Evolutionary conservation across 2,329 filamentous ascomycete genomes (phyloP).

Genomic region (Aspergillus cejpii): DNA sequence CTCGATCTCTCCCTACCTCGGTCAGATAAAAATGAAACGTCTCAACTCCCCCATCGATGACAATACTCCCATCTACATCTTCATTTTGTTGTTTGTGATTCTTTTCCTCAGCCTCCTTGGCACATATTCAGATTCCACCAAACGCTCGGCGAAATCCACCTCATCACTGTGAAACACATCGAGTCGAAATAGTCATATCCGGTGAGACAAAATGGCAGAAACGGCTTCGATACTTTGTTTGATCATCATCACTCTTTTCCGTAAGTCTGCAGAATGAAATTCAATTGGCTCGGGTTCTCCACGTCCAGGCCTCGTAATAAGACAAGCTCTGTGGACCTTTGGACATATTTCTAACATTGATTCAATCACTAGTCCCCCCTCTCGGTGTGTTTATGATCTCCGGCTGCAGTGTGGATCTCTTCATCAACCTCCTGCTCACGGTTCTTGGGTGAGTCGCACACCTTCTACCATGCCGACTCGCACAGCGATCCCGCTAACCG

Average conservation of each 20-base stretch:
- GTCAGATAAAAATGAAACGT: slow-evolving; percentile 18
- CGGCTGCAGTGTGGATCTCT: slow-evolving; percentile 58
- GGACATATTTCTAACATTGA: neutral
- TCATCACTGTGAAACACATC: slow-evolving; percentile 2
- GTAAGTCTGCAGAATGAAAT: slow-evolving; percentile 34
- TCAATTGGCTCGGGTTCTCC: too few relatives aligned
- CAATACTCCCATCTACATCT: slow-evolving; percentile 23
- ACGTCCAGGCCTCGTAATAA: too few relatives aligned
- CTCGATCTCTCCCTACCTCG: slow-evolving; percentile 10
- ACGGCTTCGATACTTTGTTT: slow-evolving; percentile 37
- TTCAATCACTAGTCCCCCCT: slow-evolving; percentile 51
- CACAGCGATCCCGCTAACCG: neutral
- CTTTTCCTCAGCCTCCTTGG: slow-evolving; percentile 24
- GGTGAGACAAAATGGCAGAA: slow-evolving; percentile 32
- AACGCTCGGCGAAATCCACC: slow-evolving; percentile 8
- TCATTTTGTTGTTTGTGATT: slow-evolving; percentile 23
- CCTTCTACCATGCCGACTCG: too few relatives aligned
- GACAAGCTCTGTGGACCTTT: too few relatives aligned
- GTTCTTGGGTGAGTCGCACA: slow-evolving; percentile 50
- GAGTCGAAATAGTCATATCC: neutral
- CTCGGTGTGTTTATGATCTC: slow-evolving; percentile 58
- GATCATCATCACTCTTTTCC: slow-evolving; percentile 43
- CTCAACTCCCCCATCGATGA: slow-evolving; percentile 22
- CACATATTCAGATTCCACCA: slow-evolving; percentile 14
- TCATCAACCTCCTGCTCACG: slow-evolving; percentile 62